These are phyloP conservation scores for Anacardium occidentale DNA, from an alignment of 345 rosid species.

Conservation along the genomic window DNA sequence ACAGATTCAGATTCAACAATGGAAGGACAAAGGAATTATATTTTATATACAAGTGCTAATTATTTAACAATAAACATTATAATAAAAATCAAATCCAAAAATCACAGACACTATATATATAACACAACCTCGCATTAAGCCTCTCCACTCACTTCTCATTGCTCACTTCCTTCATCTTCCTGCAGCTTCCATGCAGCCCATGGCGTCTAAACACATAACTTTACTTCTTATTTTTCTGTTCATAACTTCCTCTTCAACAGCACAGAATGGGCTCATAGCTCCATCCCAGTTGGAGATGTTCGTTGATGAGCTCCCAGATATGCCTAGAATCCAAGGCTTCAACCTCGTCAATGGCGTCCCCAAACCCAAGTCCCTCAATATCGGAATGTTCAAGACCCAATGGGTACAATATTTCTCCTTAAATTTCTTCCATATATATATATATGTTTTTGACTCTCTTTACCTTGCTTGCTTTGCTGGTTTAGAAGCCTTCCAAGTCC, in stretches of 20 bases:
- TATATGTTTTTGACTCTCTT: neutral
- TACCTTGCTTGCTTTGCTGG: neutral
- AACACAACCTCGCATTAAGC: neutral
- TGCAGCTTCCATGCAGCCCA: neutral
- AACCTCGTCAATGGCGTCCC: slow-evolving; percentile 36
- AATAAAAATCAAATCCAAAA: neutral
- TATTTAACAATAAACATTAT: too few relatives aligned
- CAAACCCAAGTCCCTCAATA: slow-evolving; percentile 46
- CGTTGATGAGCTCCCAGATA: slow-evolving; percentile 68
- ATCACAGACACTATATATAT: too few relatives aligned
- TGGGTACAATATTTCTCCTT: slow-evolving; percentile 51
- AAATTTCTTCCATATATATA: neutral
- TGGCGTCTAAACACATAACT: slow-evolving; percentile 1
- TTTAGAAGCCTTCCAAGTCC: neutral
- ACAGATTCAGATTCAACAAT: too few relatives aligned
- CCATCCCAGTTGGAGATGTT: slow-evolving; percentile 55
- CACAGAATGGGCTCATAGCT: slow-evolving; percentile 33
- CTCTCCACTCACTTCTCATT: neutral
- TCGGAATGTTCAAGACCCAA: slow-evolving; percentile 73
- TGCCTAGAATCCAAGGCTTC: slow-evolving; percentile 59
- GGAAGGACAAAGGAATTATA: too few relatives aligned
- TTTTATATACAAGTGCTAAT: too few relatives aligned
- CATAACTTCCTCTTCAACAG: slow-evolving; percentile 1
- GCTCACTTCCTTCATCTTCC: too few relatives aligned
- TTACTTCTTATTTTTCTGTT: neutral